Evolutionary conservation across 1,284 basidiomycete genomes (phyloP).

Genomic region (Trametes sp.): DNA sequence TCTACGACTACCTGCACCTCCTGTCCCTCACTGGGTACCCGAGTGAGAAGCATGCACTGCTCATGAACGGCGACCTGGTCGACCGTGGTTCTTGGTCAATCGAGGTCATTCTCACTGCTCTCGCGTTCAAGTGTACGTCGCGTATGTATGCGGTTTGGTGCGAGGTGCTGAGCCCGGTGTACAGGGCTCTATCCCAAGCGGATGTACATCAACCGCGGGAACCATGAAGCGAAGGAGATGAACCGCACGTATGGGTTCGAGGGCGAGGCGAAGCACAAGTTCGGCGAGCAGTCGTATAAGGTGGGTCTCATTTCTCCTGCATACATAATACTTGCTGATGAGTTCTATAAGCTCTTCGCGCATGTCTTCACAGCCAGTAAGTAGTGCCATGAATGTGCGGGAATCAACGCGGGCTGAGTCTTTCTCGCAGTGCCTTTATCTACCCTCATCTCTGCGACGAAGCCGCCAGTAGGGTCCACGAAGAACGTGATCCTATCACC

Average conservation of each 20-base stretch:
- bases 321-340: neutral
- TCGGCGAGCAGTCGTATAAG: slow-evolving; percentile 92
- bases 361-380: slow-evolving; percentile 89
- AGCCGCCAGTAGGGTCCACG: slow-evolving; percentile 57
- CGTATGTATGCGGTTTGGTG: neutral
- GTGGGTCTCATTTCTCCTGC: slow-evolving; percentile 42
- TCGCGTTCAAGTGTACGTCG: slow-evolving; percentile 92
- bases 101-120: slow-evolving; percentile 93
- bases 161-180: slow-evolving; percentile 21
- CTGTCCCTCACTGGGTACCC: slow-evolving; percentile 88
- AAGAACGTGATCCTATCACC: slow-evolving; percentile 77
- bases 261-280: slow-evolving; percentile 95
- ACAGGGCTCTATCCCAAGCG: slow-evolving; percentile 87
- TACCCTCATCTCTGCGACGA: slow-evolving; percentile 82
- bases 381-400: slow-evolving; percentile 39
- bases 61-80: slow-evolving; percentile 97
- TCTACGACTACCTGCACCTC: slow-evolving; percentile 93
- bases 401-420: slow-evolving; percentile 2
- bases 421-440: slow-evolving; percentile 81
- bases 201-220: slow-evolving; percentile 94
- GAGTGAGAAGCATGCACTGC: slow-evolving; percentile 79
- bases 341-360: slow-evolving; percentile 75
- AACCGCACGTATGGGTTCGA: slow-evolving; percentile 93
- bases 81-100: slow-evolving; percentile 98
- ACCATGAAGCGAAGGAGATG: slow-evolving; percentile 97